These are phyloP conservation scores for Hapsidospora chrysogenum DNA, from an alignment of 495 filamentous ascomycete genomes.

Conservation along the genomic window DNA sequence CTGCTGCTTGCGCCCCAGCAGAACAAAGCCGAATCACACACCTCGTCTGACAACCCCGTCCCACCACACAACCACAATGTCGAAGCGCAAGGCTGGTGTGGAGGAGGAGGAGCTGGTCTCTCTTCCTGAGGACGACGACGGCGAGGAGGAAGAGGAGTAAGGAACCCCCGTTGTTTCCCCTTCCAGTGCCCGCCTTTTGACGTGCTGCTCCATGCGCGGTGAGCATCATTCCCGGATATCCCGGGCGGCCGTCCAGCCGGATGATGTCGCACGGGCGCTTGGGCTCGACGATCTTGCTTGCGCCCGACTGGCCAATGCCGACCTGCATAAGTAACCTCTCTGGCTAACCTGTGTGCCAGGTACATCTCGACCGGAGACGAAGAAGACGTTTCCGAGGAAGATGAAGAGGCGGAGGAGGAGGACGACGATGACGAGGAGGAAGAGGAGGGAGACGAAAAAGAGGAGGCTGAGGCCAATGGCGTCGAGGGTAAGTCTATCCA, in stretches of 20 bases:
- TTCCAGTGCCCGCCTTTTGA: no score
- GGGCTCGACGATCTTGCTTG: no score
- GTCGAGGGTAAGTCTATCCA: slow-evolving; percentile 17
- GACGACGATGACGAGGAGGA: slow-evolving; percentile 14
- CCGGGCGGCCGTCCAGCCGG: no score
- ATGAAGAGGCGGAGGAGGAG: slow-evolving; percentile 21
- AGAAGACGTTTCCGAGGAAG: slow-evolving; percentile 19
- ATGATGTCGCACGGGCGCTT: no score
- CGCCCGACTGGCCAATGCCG: no score
- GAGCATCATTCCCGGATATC: neutral
- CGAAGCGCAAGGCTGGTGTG: slow-evolving; percentile 26
- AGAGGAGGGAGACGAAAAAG: slow-evolving; percentile 6
- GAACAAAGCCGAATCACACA: neutral
- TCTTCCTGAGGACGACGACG: slow-evolving; percentile 26
- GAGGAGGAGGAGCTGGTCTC: slow-evolving; percentile 36
- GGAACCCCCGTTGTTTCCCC: slow-evolving; percentile 9
- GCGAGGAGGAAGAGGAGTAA: slow-evolving; percentile 38
- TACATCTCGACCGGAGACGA: slow-evolving; percentile 8
- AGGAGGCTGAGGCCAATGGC: slow-evolving; percentile 9
- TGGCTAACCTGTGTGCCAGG: neutral
- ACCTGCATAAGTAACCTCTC: no score
- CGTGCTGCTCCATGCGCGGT: neutral
- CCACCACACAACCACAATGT: slow-evolving; percentile 18
- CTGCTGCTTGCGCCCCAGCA: neutral
- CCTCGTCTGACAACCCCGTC: no score